Base-by-base conservation (phyloP, 306 rosid genomes). In the Cucurbita pepo region DNA sequence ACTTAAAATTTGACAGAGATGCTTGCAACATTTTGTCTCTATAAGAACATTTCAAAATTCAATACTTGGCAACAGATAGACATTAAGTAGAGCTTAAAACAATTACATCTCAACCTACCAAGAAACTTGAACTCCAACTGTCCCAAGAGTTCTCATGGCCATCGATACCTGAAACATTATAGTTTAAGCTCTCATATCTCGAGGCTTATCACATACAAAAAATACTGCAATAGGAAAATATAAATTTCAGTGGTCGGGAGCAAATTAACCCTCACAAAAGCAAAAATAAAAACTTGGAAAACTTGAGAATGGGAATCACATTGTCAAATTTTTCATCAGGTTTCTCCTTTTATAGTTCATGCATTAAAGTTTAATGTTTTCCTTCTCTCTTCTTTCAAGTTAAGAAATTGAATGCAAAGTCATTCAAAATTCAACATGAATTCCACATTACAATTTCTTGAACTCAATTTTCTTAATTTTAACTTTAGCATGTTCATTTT, bases 101-200 rank as follows among this genome's bases (percentile, higher is more conserved):
- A 57, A 34, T 38, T 34, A 72, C 43, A 74, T 54, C 71, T 75
- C 25, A 69, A 73, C 88, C 57, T 82, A 88, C 97, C 89, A 85
- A 77, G 87, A 78, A 80, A 91, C 83, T 85, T 88, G 95, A 82
- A 91, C 89, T 45, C 95, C 95, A 30, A 71, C 85, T 59, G 78
- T 79, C 64, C 97, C 95, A 36, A 91, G 75, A 63, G 97, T 88
- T 85, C 95, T 79, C 88, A 62, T 79, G 22, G 97, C 92, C 95
- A 91, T 88, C 51, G 97, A 91, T 43, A 87, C 97, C 92, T 88
- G 83, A 79, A 79, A 73, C 12, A 9, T 19, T 45, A 57, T 18
- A 60, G 25, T n/a, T 59, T 36, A 8, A 65, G 3, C 41, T n/a
- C 55, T 43, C 18, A 15, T 10, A 65, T 66, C 18, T 41, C 38